Conservation (phyloP, 179 eudicot genomes). For the Silene noctiflora region DNA sequence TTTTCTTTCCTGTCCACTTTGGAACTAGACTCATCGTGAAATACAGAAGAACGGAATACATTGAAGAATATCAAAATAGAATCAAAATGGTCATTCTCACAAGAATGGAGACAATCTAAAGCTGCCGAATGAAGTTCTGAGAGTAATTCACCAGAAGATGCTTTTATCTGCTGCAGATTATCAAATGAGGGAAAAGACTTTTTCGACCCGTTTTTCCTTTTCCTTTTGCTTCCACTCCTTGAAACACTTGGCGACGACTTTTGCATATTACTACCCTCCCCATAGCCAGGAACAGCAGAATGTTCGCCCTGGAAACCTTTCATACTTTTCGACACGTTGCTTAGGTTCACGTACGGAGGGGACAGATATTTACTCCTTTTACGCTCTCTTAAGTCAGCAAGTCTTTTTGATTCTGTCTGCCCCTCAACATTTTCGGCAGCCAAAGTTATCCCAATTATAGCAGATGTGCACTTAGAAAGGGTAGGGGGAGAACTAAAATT, state of each 20-base stretch:
- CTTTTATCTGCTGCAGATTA: conserved; percentile 27
- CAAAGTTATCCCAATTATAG: conserved; percentile 3
- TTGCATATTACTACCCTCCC: conserved; percentile 13
- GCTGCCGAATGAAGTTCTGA: conserved; percentile 34
- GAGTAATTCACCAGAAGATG: conserved; percentile 39
- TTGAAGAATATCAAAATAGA: conserved; percentile 37
- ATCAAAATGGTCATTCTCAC: conserved; percentile 36
- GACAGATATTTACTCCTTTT: conserved; percentile 39
- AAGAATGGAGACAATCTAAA: conserved; percentile 37
- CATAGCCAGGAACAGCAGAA: conserved; percentile 18
- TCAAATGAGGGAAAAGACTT: conserved; percentile 18
- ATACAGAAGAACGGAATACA: conserved; percentile 48
- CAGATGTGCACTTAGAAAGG: conserved; percentile 20
- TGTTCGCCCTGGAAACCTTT: conserved; percentile 18
- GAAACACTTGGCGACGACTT: conserved; percentile 19
- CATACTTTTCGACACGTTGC: conserved; percentile 26
- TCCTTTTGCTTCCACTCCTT: conserved; percentile 28
- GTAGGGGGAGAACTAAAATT: conserved; percentile 14
- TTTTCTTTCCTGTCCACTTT: conserved; percentile 22
- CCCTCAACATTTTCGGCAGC: conserved; percentile 18
- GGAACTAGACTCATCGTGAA: conserved; percentile 27
- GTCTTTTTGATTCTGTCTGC: conserved; percentile 21
- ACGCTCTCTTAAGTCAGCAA: conserved; percentile 34
- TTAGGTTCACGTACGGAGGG: conserved; percentile 33
- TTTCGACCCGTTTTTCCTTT: conserved; percentile 21